These are phyloP conservation scores for Pezicula neosporulosa DNA, from an alignment of 2,329 filamentous ascomycete genomes.

Conservation along the genomic window DNA sequence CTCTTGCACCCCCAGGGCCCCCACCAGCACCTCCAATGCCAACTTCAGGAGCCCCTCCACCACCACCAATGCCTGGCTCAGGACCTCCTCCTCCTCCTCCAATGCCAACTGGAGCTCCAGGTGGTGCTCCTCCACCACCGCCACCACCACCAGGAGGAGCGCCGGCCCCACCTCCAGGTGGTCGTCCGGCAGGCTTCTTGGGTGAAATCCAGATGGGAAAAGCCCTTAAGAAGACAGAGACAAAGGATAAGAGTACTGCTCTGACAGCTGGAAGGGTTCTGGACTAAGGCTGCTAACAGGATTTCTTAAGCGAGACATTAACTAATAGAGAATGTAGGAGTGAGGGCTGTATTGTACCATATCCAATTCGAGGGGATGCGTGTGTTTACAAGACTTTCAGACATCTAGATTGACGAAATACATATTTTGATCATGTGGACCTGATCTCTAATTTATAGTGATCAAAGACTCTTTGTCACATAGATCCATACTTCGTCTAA, in stretches of 20 bases:
- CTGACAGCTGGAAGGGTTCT: slow-evolving; percentile 73
- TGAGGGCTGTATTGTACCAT: too few relatives aligned
- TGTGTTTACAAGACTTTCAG: too few relatives aligned
- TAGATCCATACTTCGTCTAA: too few relatives aligned
- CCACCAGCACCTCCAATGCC: slow-evolving; percentile 46
- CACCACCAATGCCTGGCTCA: slow-evolving; percentile 40
- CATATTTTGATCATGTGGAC: too few relatives aligned
- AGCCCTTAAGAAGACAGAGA: slow-evolving; percentile 80
- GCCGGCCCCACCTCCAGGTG: slow-evolving; percentile 22
- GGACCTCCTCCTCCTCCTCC: slow-evolving; percentile 35
- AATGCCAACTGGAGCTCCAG: slow-evolving; percentile 21
- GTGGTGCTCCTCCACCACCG: slow-evolving; percentile 28
- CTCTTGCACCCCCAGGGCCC: slow-evolving; percentile 37
- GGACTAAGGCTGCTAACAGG: slow-evolving; percentile 13
- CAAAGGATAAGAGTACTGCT: slow-evolving; percentile 78
- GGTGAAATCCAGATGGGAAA: slow-evolving; percentile 80
- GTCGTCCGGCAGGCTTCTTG: slow-evolving; percentile 50
- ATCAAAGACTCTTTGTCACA: too few relatives aligned
- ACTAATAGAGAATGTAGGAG: too few relatives aligned
- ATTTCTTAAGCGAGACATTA: too few relatives aligned
- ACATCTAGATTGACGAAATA: too few relatives aligned
- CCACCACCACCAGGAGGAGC: slow-evolving; percentile 28
- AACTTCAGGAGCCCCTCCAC: slow-evolving; percentile 32
- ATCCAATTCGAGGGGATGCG: too few relatives aligned
- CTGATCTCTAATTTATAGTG: too few relatives aligned